A percentile compares a stretch with the other conserved stretches of the same genome.
Conservation (phyloP, 495 filamentous ascomycete species). For the Poronia punctata region DNA sequence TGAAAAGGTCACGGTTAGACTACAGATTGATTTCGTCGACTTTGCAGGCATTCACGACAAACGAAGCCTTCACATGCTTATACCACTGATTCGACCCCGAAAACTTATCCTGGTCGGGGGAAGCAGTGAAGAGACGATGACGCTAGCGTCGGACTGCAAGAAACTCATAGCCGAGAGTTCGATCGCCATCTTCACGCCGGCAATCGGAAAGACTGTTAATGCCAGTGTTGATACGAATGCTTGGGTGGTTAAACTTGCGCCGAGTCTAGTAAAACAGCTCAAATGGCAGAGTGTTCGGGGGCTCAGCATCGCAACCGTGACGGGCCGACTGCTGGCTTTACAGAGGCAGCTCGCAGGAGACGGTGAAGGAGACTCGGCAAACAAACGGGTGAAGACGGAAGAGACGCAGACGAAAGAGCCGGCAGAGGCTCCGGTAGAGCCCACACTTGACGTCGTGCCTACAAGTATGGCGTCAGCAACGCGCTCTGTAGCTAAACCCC, state of each 20-base stretch:
- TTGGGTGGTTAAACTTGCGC: slow-evolving; percentile 87
- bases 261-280: slow-evolving; percentile 69
- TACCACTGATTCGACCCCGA: slow-evolving; percentile 87
- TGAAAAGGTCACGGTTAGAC: slow-evolving; percentile 55
- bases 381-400: slow-evolving; percentile 64
- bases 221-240: slow-evolving; percentile 97
- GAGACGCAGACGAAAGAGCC: slow-evolving; percentile 28
- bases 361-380: slow-evolving; percentile 37
- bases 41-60: slow-evolving; percentile 90
- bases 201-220: slow-evolving; percentile 62
- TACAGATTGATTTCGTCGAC: slow-evolving; percentile 80
- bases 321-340: slow-evolving; percentile 48
- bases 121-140: slow-evolving; percentile 63
- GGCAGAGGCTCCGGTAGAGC: slow-evolving; percentile 27
- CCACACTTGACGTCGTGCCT: slow-evolving; percentile 73
- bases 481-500: slow-evolving; percentile 70
- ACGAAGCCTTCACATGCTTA: slow-evolving; percentile 84
- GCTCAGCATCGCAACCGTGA: slow-evolving; percentile 81
- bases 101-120: slow-evolving; percentile 89
- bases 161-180: slow-evolving; percentile 54
- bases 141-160: slow-evolving; percentile 73
- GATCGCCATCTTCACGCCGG: slow-evolving; percentile 72
- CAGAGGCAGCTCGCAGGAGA: slow-evolving; percentile 32
- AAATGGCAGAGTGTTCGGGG: slow-evolving; percentile 93
- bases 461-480: slow-evolving; percentile 68